These are phyloP conservation scores for Lagerstroemia speciosa DNA, from an alignment of 345 rosid genomes.

Conservation along the genomic window DNA sequence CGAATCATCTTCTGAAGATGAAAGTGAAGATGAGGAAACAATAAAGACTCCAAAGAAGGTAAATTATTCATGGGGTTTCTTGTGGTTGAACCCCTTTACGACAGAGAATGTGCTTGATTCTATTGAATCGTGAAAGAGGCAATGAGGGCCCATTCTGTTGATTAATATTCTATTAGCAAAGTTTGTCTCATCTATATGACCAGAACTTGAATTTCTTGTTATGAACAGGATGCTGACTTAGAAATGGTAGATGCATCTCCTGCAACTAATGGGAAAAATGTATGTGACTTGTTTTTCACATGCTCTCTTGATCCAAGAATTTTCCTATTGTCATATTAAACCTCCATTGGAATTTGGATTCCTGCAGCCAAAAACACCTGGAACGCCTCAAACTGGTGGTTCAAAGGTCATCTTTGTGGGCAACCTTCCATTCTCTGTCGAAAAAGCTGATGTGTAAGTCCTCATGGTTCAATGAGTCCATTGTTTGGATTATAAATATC, in stretches of 20 bases:
- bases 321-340: background rate
- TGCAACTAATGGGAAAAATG: conserved; percentile 20
- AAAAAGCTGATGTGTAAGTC: conserved; percentile 61
- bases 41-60: conserved; percentile 38
- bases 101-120: background rate
- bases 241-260: conserved; percentile 56
- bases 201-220: background rate
- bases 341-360: background rate
- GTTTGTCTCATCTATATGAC: background rate
- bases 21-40: conserved; percentile 41
- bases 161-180: background rate
- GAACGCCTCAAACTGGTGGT: conserved; percentile 39
- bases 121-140: background rate
- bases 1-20: conserved; percentile 24
- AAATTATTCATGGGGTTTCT: background rate
- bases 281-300: conserved; percentile 5
- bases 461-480: background rate
- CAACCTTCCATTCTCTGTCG: conserved; percentile 55
- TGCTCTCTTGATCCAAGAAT: background rate
- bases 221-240: conserved; percentile 41
- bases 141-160: background rate
- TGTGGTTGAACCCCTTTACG: background rate
- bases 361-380: conserved; percentile 57
- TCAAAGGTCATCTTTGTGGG: conserved; percentile 63
- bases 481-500: background rate